These are phyloP conservation scores for Blepharisma japonicum DNA, from an alignment of 73 alveolate genomes.

Conservation along the genomic window DNA sequence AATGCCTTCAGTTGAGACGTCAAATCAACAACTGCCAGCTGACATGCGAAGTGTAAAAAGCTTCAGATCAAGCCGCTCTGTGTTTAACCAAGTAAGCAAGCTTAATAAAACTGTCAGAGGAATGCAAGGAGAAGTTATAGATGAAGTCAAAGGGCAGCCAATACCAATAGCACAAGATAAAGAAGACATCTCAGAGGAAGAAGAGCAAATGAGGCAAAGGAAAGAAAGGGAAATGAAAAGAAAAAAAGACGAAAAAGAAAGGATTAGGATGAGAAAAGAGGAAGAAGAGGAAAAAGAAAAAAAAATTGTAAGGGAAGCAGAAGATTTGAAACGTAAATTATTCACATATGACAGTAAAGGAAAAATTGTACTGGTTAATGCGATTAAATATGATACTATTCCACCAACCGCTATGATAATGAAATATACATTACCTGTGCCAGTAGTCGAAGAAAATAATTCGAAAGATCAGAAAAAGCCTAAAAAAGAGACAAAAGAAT, in stretches of 20 bases:
- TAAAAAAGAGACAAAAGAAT: neutral
- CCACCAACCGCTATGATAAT: neutral
- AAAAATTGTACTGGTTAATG: neutral
- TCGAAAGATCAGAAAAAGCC: constrained; percentile 8
- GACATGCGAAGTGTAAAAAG: constrained; percentile 8
- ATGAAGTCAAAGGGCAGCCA: neutral
- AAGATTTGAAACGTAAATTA: constrained; percentile 4
- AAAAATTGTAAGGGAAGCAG: constrained; percentile 18
- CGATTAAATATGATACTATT: neutral
- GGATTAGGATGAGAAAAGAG: neutral
- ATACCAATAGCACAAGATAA: constrained; percentile 16
- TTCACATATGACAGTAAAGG: constrained; percentile 21
- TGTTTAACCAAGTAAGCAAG: neutral
- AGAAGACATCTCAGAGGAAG: neutral
- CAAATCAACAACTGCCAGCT: neutral
- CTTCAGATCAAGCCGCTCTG: constrained; percentile 17
- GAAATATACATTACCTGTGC: neutral
- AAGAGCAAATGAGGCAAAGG: neutral
- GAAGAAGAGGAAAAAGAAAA: constrained; percentile 26
- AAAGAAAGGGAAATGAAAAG: constrained; percentile 7
- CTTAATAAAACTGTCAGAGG: neutral
- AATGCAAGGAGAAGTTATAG: neutral
- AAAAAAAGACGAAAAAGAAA: constrained; percentile 3
- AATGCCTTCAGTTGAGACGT: neutral
- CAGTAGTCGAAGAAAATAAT: neutral